A percentile compares a stretch with the other conserved stretches of the same genome.
Evolutionary conservation across 2,329 filamentous ascomycete species (phyloP).

Genomic region (Fusarium armeniacum): DNA sequence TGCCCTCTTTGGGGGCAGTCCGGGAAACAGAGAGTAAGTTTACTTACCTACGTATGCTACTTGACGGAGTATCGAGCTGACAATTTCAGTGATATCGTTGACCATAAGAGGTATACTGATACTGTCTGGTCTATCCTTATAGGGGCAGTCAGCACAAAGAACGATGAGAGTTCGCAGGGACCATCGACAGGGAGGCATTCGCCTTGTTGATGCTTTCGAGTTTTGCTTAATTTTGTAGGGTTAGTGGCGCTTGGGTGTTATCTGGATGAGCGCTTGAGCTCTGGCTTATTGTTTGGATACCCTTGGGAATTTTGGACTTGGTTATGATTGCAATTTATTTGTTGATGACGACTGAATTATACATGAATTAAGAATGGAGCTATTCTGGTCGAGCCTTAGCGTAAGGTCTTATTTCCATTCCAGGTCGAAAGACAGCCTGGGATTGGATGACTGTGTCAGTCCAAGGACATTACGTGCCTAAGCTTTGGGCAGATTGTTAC

Average conservation of each 20-base stretch:
- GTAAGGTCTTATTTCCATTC: conserved; percentile 20
- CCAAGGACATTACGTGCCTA: not conserved
- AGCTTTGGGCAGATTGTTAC: conserved; percentile 6
- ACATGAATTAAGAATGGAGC: not conserved
- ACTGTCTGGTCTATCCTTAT: conserved; percentile 24
- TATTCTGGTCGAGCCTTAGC: conserved; percentile 21
- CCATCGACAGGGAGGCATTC: not conserved
- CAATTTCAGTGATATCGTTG: conserved; percentile 24
- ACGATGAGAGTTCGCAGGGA: conserved; percentile 1
- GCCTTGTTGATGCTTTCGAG: not conserved
- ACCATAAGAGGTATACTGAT: conserved; percentile 15
- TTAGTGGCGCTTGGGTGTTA: not conserved
- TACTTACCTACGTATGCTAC: no score
- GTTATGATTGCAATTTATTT: not conserved
- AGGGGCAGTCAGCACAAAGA: conserved; percentile 12
- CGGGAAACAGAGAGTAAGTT: not conserved
- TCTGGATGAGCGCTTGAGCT: not conserved
- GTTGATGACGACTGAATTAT: not conserved
- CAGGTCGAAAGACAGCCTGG: conserved; percentile 1
- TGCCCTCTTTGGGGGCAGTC: not conserved
- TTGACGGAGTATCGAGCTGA: not conserved
- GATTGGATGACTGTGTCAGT: conserved; percentile 19
- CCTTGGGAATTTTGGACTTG: not conserved
- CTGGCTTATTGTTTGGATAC: conserved; percentile 4
- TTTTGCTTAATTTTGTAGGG: not conserved